Percentiles rank a stretch among this genome's conserved stretches.
Evolutionary conservation across 768 basidiomycete genomes (phyloP).

Genomic region (Cystofilobasidium capitatum): DNA sequence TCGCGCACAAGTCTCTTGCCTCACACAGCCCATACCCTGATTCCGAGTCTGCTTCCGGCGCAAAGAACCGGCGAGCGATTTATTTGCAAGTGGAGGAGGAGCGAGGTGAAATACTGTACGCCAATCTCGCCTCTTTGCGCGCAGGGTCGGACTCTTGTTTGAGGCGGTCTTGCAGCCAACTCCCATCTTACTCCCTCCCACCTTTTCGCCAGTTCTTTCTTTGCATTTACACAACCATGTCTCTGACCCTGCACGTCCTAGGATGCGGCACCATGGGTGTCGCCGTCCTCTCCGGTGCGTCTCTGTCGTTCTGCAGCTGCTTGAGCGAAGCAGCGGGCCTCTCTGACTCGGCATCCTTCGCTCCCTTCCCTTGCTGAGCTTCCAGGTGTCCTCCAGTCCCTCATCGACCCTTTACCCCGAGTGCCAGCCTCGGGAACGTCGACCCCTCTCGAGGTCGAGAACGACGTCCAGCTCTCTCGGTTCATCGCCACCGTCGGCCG

Average conservation of each 20-base stretch:
- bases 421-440: slow-evolving; percentile 9
- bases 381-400: slow-evolving; percentile 24
- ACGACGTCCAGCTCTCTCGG: not conserved
- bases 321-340: not conserved
- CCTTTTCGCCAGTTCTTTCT: not conserved
- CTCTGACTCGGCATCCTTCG: not conserved
- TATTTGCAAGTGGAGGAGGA: too few species aligned
- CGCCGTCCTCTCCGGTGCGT: slow-evolving; percentile 75
- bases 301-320: not conserved
- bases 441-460: slow-evolving; percentile 10
- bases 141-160: too few species aligned
- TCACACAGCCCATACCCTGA: too few species aligned
- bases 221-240: not conserved
- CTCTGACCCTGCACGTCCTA: slow-evolving; percentile 35
- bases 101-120: too few species aligned
- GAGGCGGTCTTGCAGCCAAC: not conserved
- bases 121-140: too few species aligned
- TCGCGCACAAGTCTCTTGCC: too few species aligned
- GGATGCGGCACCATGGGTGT: slow-evolving; percentile 99
- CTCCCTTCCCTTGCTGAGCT: not conserved
- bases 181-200: not conserved
- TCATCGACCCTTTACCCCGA: slow-evolving; percentile 7
- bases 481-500: slow-evolving; percentile 77
- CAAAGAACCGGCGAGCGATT: too few species aligned
- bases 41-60: too few species aligned